Percentiles rank a stretch among this genome's conserved stretches.
Evolutionary conservation across 2,329 filamentous ascomycete genomes (phyloP).

Genomic region (Phyllosticta citribraziliensis): DNA sequence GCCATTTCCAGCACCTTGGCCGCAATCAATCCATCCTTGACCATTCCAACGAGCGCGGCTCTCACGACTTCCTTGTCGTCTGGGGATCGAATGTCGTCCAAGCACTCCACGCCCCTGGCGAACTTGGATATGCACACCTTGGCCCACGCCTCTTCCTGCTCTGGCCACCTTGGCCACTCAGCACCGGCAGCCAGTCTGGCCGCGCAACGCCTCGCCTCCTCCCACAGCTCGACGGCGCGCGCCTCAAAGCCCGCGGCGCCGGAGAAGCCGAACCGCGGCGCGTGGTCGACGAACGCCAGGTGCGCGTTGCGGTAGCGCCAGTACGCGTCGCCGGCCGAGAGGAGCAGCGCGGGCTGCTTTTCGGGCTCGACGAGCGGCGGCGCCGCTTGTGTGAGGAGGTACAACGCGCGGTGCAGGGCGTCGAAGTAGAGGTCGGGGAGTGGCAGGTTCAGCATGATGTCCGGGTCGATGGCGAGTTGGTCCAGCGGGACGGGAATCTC

Average conservation of each 20-base stretch:
- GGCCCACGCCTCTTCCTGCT: neutral
- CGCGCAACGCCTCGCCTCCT: no score
- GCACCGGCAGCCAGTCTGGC: neutral
- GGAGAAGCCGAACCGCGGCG: neutral
- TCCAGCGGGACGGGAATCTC: neutral
- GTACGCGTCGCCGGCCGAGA: constrained; percentile 3
- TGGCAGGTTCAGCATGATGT: constrained; percentile 13
- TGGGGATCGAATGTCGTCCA: neutral
- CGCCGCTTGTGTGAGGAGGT: neutral
- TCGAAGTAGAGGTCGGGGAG: constrained; percentile 11
- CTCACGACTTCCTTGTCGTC: neutral
- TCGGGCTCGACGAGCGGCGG: neutral
- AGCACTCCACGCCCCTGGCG: neutral
- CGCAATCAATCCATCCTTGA: neutral
- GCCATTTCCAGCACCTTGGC: neutral
- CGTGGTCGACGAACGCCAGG: neutral
- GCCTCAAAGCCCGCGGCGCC: neutral
- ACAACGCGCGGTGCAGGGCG: constrained; percentile 13
- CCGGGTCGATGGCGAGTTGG: constrained; percentile 14
- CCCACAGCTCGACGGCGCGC: neutral
- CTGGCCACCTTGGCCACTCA: neutral
- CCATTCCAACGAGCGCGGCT: neutral
- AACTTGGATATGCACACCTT: neutral
- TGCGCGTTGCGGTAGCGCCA: constrained; percentile 4
- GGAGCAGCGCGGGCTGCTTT: constrained; percentile 1